Evolutionary conservation across 2,329 filamentous ascomycete species (phyloP).

Genomic region (Botryotinia calthae): DNA sequence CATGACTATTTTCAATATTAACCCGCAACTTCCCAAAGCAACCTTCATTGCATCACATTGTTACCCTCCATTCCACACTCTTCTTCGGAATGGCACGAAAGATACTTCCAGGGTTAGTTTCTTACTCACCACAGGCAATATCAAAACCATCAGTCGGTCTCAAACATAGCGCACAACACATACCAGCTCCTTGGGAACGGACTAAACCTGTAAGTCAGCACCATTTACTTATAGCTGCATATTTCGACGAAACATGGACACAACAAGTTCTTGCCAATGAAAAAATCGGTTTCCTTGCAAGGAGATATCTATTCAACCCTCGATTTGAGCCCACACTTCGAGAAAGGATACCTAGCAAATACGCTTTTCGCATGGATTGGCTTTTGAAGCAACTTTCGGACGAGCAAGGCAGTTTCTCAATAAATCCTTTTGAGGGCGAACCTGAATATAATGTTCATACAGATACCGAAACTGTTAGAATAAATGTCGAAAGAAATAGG

Average conservation of each 20-base stretch:
- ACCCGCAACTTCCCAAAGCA: neutral
- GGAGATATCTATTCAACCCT: slow-evolving; percentile 1
- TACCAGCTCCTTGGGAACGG: slow-evolving; percentile 7
- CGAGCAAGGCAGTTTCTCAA: neutral
- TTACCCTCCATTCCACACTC: neutral
- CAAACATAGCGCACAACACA: neutral
- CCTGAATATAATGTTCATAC: neutral
- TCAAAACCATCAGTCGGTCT: neutral
- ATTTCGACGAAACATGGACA: slow-evolving; percentile 14
- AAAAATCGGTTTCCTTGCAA: neutral
- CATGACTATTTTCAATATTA: neutral
- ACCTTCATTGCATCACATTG: neutral
- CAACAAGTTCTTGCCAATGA: slow-evolving; percentile 6
- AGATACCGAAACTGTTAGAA: neutral
- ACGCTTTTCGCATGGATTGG: slow-evolving; percentile 3
- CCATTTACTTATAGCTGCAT: neutral
- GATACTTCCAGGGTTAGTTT: neutral
- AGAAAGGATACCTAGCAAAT: neutral
- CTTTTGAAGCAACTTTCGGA: neutral
- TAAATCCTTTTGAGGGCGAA: neutral
- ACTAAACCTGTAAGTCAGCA: neutral
- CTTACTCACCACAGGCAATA: neutral
- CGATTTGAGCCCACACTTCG: slow-evolving; percentile 13
- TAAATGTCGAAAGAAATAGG: neutral
- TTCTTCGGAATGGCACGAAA: neutral